Evolutionary conservation across 352 stramenopile species (phyloP), one percentile per base, ranked within the genome.

Genomic region (Globisporangium spinosum): DNA sequence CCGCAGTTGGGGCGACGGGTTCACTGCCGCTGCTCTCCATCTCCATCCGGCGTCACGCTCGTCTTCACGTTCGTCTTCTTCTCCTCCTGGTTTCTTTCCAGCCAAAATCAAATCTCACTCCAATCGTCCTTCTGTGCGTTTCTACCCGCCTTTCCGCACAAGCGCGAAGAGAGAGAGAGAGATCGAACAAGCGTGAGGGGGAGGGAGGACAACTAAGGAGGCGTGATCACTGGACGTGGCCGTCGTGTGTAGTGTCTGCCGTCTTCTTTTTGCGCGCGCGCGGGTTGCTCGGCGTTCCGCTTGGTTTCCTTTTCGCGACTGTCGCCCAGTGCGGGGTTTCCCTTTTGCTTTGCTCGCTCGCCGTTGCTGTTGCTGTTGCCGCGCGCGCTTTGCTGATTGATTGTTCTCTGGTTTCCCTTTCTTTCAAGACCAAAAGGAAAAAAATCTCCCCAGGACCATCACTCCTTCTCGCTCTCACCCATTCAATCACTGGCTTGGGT

Each of bases 241-340:
- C 13, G 53, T 58, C 53, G 23, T 58, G n/a, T 15, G 49, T n/a
- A 38, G 32, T 29, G 23, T 8, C 13, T 29, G 23, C 2, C 13
- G 23, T 13, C 49, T 53, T 10, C 45, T 22, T 34, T 4, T 13
- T 58, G 53, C 53, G 27, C 23, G 15, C 23, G 23, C 25, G 25
- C 25, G 29, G 54, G 22, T 22, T 40, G 54, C 40, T 49, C 38
- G 15, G 38, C 38, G 38, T 49, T 49, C 40, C 40, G 29, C 55
- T 61, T 61, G 55, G 55, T 61, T 61, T 61, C 55, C 55, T 61
- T 61, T 45, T 61, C 55, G 29, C 43, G 55, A 61, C 55, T 61
- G 55, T 22, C 54, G 54, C 25, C 27, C 15, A 7, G 54, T 25
- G 55, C 55, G 17, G 55, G 27, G 55, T 61, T 61, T 61, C 55